These are phyloP conservation scores for Zasmidium angulare DNA, from an alignment of 2,329 filamentous ascomycete genomes.

Conservation along the genomic window DNA sequence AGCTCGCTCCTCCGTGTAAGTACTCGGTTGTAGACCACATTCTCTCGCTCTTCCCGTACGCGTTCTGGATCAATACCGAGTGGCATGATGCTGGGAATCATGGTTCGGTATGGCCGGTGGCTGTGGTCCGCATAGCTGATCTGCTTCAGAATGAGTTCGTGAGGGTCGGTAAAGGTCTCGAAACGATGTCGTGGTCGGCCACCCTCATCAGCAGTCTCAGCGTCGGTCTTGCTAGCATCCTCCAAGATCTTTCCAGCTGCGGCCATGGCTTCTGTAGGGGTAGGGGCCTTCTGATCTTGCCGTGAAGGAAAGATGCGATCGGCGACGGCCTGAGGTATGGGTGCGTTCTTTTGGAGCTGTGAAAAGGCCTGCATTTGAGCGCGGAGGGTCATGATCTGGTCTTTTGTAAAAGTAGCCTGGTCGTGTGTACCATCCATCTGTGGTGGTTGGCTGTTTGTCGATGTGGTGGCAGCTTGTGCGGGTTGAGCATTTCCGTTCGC, in stretches of 20 bases:
- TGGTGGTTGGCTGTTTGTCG: conserved; percentile 23
- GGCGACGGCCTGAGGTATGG: conserved; percentile 75
- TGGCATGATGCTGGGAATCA: conserved; percentile 86
- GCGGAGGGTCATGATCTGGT: conserved; percentile 75
- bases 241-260: conserved; percentile 54
- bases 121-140: conserved; percentile 82
- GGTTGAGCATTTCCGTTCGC: conserved; percentile 20
- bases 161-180: conserved; percentile 74
- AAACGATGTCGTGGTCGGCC: conserved; percentile 51
- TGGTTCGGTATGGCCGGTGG: conserved; percentile 70
- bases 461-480: conserved; percentile 8
- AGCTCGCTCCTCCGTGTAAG: conserved; percentile 80
- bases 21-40: conserved; percentile 87
- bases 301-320: conserved; percentile 78
- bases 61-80: conserved; percentile 85
- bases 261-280: conserved; percentile 41
- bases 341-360: conserved; percentile 80
- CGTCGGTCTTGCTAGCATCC: conserved; percentile 45
- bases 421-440: conserved; percentile 23
- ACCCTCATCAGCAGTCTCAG: conserved; percentile 40
- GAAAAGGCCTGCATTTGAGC: conserved; percentile 93
- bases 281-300: conserved; percentile 54
- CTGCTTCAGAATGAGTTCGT: conserved; percentile 54
- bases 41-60: conserved; percentile 80
- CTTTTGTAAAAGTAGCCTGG: conserved; percentile 58